Conservation (phyloP, 1,139 yeast species). For the Torulaspora globosa region DNA sequence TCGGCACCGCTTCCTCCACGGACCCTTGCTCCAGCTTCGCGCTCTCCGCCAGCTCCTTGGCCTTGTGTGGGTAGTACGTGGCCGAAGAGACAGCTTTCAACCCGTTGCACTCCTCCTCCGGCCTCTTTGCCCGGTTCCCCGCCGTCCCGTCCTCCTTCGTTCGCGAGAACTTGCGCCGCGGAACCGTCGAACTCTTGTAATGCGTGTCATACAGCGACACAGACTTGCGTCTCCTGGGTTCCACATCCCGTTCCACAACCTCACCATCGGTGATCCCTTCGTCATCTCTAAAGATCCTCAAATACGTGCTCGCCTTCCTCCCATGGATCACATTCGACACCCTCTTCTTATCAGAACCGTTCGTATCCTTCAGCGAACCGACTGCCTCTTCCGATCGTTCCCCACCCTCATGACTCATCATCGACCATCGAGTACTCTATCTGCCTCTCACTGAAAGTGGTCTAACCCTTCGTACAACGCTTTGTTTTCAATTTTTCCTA, state of each 20-base stretch:
- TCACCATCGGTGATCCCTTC: constrained; percentile 14
- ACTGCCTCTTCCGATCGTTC: constrained; percentile 8
- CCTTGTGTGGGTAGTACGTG: constrained; percentile 60
- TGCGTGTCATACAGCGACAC: constrained; percentile 16
- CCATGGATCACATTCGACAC: constrained; percentile 27
- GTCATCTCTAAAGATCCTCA: constrained; percentile 35
- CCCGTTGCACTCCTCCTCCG: constrained; percentile 17
- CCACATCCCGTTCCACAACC: constrained; percentile 2
- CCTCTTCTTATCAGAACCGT: constrained; percentile 24
- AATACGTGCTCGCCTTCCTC: constrained; percentile 37
- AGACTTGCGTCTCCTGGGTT: constrained; percentile 9
- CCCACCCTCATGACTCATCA: constrained; percentile 7
- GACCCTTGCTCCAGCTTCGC: constrained; percentile 3
- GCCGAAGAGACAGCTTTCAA: constrained; percentile 61
- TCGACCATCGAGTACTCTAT: constrained; percentile 1
- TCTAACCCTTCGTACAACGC: not conserved
- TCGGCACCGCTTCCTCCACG: constrained; percentile 5
- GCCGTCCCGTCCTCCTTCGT: constrained; percentile 9
- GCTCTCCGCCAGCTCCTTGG: constrained; percentile 25
- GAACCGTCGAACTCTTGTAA: constrained; percentile 13
- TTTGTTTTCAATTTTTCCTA: constrained; percentile 5
- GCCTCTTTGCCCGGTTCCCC: not conserved
- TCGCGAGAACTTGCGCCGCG: constrained; percentile 13
- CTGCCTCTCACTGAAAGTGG: not conserved
- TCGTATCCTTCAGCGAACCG: constrained; percentile 24